These are phyloP conservation scores for Phytopythium kandeliae DNA, from an alignment of 352 stramenopile genomes.

Conservation along the genomic window DNA sequence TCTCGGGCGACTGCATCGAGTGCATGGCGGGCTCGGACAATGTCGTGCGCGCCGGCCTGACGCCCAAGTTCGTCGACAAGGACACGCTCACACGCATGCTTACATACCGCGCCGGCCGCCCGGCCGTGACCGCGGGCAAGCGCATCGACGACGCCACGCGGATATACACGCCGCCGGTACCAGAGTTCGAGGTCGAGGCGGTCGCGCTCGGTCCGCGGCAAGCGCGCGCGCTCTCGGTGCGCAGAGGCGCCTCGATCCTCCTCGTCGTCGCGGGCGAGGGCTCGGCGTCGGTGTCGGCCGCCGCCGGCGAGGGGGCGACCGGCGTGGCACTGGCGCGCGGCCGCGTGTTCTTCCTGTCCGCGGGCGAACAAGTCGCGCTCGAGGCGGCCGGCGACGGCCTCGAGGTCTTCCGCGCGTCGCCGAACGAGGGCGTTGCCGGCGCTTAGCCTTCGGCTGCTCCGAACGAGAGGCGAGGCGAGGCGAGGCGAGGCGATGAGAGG, in stretches of 20 bases:
- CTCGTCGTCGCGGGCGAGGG: constrained; percentile 39
- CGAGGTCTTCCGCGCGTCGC: constrained; percentile 38
- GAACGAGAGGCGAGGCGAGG: too few relatives aligned
- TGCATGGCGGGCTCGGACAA: constrained; percentile 99
- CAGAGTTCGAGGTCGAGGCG: constrained; percentile 89
- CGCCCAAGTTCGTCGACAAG: constrained; percentile 99
- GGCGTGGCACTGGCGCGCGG: constrained; percentile 14
- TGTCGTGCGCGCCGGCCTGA: constrained; percentile 97
- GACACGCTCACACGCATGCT: constrained; percentile 96
- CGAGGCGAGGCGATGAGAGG: too few relatives aligned
- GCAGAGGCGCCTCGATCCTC: constrained; percentile 46
- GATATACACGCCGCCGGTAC: constrained; percentile 86
- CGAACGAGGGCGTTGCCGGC: constrained; percentile 33
- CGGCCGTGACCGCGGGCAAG: constrained; percentile 22
- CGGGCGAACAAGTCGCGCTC: constrained; percentile 32
- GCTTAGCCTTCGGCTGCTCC: not conserved
- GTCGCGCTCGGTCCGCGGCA: constrained; percentile 33
- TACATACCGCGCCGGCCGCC: constrained; percentile 84
- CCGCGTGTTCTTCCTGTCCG: constrained; percentile 48
- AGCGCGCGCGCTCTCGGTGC: constrained; percentile 25
- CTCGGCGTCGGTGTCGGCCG: constrained; percentile 10
- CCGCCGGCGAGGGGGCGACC: not conserved
- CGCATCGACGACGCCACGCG: constrained; percentile 44
- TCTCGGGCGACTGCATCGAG: constrained; percentile 95
- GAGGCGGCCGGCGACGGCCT: constrained; percentile 20